Evolutionary conservation across 176 grass and related monocot genomes (phyloP), one percentile per base, ranked within the genome.

Genomic region (Zoysia japonica): DNA sequence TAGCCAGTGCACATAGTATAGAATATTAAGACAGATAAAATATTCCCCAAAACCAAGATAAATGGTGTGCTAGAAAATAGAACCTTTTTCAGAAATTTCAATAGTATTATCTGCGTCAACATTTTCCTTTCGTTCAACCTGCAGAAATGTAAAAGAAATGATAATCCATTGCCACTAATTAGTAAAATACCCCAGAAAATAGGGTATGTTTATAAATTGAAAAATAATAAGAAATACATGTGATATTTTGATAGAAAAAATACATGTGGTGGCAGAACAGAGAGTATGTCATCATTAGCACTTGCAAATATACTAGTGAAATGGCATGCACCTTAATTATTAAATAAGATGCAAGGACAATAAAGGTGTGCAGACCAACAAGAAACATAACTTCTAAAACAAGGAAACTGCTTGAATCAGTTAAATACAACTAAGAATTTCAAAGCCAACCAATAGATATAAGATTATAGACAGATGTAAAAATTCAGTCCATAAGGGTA

Each of bases 41-140:
- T 70, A 53, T 72, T 78, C 43, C 78, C 8, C 8, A 20, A 4
- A n/a, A 37, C 9, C 50, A 6, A 55, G 14, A 63, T 45, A 52
- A 64, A 35, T 44, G 66, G 53, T 72, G 54, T 44, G 36, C 28
- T 2, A 66, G 15, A 73, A 57, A 78, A 73, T 9, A 61, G 15
- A 79, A 86, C 86, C 90, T 92, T 47, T 67, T 43, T 84, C 66
- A 69, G 76, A 86, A 86, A 74, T 52, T 77, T 67, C 44, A 57
- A 14, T 35, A 43, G 46, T 55, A 40, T 40, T 61, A 74, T 68
- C 39, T 46, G 68, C 59, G 72, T 59, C 66, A 67, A 19, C 9
- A 5, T 11, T 64, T 76, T 35, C 46, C 28, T 80, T 87, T 66
- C 43, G 61, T 74, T 80, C 72, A 89, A 68, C 87, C 84, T 92